These are phyloP conservation scores for Cucurbita argyrosperma DNA, from an alignment of 306 rosid genomes.

Conservation along the genomic window DNA sequence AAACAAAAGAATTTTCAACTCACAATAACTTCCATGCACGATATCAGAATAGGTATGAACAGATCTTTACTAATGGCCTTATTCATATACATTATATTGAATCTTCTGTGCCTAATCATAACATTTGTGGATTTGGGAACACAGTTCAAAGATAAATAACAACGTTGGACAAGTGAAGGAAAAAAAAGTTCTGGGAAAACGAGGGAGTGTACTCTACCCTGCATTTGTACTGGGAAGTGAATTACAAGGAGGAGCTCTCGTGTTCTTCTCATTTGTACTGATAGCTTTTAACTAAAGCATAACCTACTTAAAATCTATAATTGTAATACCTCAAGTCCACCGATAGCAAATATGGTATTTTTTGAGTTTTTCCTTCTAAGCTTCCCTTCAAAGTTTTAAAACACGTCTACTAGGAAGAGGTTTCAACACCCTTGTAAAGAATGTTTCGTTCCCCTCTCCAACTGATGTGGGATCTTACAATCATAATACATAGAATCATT, in stretches of 20 bases:
- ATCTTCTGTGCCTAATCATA: not conserved
- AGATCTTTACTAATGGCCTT: not conserved
- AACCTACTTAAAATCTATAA: not conserved
- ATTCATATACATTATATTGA: not conserved
- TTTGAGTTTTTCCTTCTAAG: no score
- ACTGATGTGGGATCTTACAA: no score
- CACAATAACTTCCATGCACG: not conserved
- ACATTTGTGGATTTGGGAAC: not conserved
- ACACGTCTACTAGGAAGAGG: no score
- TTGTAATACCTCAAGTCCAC: no score
- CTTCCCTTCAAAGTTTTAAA: no score
- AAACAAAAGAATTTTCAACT: constrained; percentile 4
- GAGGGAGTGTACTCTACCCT: not conserved
- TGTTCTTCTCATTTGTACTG: not conserved
- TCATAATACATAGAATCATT: not conserved
- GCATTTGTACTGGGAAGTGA: not conserved
- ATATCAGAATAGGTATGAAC: not conserved
- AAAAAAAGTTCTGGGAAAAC: not conserved
- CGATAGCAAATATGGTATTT: no score
- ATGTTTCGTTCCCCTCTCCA: no score
- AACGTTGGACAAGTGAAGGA: not conserved
- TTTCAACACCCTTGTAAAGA: no score
- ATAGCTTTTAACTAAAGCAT: not conserved
- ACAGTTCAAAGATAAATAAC: not conserved
- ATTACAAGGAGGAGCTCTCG: not conserved